Evolutionary conservation across 495 filamentous ascomycete genomes (phyloP).

Genomic region (Astrothelium macrocarpum): DNA sequence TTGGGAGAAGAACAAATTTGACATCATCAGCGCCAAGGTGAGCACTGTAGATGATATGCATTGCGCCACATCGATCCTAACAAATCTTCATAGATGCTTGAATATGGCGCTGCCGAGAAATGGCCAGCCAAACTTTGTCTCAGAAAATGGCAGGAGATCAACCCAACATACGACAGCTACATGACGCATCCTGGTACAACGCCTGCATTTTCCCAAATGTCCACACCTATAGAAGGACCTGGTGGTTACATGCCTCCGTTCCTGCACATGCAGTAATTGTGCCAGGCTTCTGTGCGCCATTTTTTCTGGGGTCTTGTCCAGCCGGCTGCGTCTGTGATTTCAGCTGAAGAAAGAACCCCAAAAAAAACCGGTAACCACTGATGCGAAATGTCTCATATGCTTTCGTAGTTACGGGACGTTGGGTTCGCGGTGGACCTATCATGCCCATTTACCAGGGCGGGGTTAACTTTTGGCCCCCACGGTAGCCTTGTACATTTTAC

Average conservation of each 20-base stretch:
- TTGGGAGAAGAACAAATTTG: slow-evolving; percentile 37
- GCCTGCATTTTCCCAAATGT: slow-evolving; percentile 2
- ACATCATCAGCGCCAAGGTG: slow-evolving; percentile 37
- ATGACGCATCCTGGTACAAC: background rate
- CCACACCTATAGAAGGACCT: background rate
- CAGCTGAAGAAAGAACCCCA: background rate
- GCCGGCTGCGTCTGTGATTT: background rate
- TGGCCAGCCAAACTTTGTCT: slow-evolving; percentile 35
- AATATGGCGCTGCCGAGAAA: slow-evolving; percentile 32
- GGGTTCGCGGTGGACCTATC: background rate
- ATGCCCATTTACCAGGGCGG: background rate
- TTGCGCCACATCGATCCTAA: background rate
- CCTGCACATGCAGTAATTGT: slow-evolving; percentile 4
- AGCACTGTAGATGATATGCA: slow-evolving; percentile 9
- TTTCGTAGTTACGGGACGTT: slow-evolving; percentile 1
- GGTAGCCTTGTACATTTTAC: background rate
- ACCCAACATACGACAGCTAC: slow-evolving; percentile 17
- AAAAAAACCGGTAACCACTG: background rate
- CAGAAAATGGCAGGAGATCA: slow-evolving; percentile 36
- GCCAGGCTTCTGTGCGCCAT: background rate
- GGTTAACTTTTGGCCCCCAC: background rate
- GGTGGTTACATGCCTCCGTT: slow-evolving; percentile 1
- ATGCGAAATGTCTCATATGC: slow-evolving; percentile 7
- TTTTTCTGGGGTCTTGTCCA: background rate
- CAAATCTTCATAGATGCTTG: slow-evolving; percentile 30